phyloP scores from a whole-genome alignment of 1,139 yeast genomes.

The Pneumocystis jirovecii region DNA sequence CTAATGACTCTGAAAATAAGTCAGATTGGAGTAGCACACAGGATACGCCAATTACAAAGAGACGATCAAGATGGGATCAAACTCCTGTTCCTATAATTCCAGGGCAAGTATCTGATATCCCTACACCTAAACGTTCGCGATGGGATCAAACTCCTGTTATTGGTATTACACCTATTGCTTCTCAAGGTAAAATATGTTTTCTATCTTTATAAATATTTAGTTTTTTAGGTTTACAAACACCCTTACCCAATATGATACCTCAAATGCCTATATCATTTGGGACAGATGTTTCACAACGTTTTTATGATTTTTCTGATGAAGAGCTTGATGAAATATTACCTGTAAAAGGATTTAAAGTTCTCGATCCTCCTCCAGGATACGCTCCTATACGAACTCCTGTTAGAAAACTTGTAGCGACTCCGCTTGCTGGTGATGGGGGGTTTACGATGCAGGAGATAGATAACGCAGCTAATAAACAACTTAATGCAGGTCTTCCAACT shows the following conservation, averaged over 20 bases:
- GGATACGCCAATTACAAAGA: constrained; percentile 19
- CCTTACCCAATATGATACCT: constrained; percentile 24
- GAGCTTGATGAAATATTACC: constrained; percentile 42
- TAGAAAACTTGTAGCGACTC: constrained; percentile 25
- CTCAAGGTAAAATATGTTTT: constrained; percentile 5
- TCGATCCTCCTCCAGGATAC: constrained; percentile 37
- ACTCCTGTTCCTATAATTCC: constrained; percentile 13
- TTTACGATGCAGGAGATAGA: constrained; percentile 11
- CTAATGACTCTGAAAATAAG: constrained; percentile 8
- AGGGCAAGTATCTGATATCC: constrained; percentile 7
- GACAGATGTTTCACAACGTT: constrained; percentile 4
- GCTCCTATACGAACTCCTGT: constrained; percentile 23
- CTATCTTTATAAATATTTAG: not conserved
- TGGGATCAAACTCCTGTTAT: constrained; percentile 23
- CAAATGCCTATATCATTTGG: not conserved
- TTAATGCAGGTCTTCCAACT: constrained; percentile 27
- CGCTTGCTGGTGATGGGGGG: constrained; percentile 21
- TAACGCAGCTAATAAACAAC: constrained; percentile 19
- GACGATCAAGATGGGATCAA: constrained; percentile 19
- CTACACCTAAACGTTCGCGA: constrained; percentile 13
- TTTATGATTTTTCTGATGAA: constrained; percentile 36
- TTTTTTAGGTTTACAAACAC: constrained; percentile 20
- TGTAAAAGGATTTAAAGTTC: constrained; percentile 33
- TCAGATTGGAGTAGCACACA: constrained; percentile 12
- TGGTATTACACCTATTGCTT: constrained; percentile 15